Evolutionary conservation across 2,329 filamentous ascomycete species (phyloP), one percentile per base, ranked within the genome.

Genomic region (Fusarium lyarnte): DNA sequence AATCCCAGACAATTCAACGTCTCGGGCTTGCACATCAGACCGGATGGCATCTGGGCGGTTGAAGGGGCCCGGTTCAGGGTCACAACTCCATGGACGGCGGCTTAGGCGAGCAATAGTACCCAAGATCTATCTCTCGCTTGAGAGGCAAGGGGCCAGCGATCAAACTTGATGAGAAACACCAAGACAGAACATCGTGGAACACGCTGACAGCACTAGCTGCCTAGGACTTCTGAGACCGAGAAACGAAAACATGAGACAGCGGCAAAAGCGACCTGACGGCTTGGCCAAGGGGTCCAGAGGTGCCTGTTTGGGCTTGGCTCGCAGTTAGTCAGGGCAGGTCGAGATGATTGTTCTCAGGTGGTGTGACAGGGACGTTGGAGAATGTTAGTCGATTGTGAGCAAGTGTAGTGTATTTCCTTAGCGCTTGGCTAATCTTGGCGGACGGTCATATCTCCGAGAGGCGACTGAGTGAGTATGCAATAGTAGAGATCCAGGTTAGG

Each of bases 11-110:
- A 72, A 58, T 69, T 70, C 64, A 64, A 62, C 42, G 75, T 76
- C 72, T 76, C 75, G 68, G 69, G 49, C 61, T 66, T 52, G 70
- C 70, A 80, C 76, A 83, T 75, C 81, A 78, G 74, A 76, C 78
- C 66, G 77, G 75, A 73, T 72, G 74, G 72, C 63, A 76, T 71
- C 74, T 68, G 67, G 73, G 77, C 72, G 76, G 74, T 46, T 63
- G 70, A 66, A 69, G 72, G 76, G 73, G 72, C 59, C 57, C 53
- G 57, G 52, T 53, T 53, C 58, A 74, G 66, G 69, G 54, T 59
- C 54, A 49, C 60, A 57, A 66, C 51, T 68, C 63, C 60, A 74
- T 53, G 64, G 62, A 57, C 47, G 36, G 70, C 46, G 52, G 49
- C 65, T 35, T 52, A 45, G 63, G 70, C 61, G 67, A 62, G 53